These are phyloP conservation scores for Cercophora sp. DNA, from an alignment of 495 filamentous ascomycete genomes.

Conservation along the genomic window DNA sequence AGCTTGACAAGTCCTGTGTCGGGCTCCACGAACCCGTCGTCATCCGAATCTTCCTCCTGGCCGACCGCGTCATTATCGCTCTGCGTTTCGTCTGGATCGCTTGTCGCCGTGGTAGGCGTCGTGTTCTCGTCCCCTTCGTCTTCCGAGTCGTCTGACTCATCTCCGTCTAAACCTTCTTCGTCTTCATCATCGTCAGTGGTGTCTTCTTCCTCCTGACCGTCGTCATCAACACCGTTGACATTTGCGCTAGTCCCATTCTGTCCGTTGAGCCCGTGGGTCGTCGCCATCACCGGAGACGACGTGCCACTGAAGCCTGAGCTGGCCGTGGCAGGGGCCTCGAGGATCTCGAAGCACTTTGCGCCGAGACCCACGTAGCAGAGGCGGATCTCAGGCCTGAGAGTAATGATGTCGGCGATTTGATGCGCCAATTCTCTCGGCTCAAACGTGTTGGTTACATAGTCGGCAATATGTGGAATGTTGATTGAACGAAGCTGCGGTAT, in stretches of 20 bases:
- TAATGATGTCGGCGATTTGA: conserved; percentile 80
- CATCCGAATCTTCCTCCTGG: conserved; percentile 48
- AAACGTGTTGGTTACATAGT: conserved; percentile 53
- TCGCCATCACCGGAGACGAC: conserved; percentile 39
- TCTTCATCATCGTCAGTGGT: conserved; percentile 24
- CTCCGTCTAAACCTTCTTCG: conserved; percentile 42
- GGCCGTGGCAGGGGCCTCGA: conserved; percentile 58
- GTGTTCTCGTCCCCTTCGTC: conserved; percentile 48
- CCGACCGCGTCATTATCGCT: conserved; percentile 37
- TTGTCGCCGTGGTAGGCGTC: conserved; percentile 32
- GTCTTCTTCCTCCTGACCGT: conserved; percentile 19
- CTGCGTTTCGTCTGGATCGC: conserved; percentile 37
- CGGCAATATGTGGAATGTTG: conserved; percentile 70
- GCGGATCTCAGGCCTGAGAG: conserved; percentile 78
- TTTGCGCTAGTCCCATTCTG: conserved; percentile 29
- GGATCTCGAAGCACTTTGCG: conserved; percentile 83
- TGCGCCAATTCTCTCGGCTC: conserved; percentile 72
- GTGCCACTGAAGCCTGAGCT: conserved; percentile 25
- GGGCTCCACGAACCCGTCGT: conserved; percentile 47
- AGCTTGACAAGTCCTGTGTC: conserved; percentile 48
- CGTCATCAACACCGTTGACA: conserved; percentile 40
- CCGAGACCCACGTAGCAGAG: conserved; percentile 80
- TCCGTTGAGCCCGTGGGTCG: conserved; percentile 38
- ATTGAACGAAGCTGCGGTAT: conserved; percentile 73
- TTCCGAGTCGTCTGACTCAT: conserved; percentile 47